Percentiles rank a stretch among this genome's conserved stretches.
These are phyloP conservation scores for Saccharomyces mikatae DNA, from an alignment of 805 yeast genomes.

Conservation along the genomic window DNA sequence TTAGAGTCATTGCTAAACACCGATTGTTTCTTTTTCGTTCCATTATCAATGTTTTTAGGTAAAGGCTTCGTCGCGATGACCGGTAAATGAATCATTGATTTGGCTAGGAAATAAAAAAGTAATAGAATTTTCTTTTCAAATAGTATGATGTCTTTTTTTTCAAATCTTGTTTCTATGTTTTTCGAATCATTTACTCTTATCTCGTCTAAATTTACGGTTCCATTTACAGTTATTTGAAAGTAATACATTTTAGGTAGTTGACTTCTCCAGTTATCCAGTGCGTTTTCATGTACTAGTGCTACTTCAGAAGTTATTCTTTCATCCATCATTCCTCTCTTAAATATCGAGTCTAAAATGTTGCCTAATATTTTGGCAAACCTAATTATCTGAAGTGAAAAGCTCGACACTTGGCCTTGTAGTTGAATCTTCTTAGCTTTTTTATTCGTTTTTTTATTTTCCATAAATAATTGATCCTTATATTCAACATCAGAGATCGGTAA, in stretches of 20 bases:
- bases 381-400: slow-evolving; percentile 55
- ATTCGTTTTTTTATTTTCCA: slow-evolving; percentile 35
- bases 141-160: slow-evolving; percentile 22
- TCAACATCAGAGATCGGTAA: slow-evolving; percentile 49
- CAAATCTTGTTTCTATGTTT: slow-evolving; percentile 6
- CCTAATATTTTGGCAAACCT: slow-evolving; percentile 68
- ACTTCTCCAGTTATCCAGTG: slow-evolving; percentile 71
- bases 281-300: slow-evolving; percentile 46
- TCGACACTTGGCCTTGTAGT: slow-evolving; percentile 63
- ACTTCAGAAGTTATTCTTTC: slow-evolving; percentile 20
- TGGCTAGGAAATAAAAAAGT: slow-evolving; percentile 53
- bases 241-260: slow-evolving; percentile 54
- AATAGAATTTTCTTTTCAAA: slow-evolving; percentile 44
- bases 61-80: slow-evolving; percentile 40
- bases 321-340: slow-evolving; percentile 43
- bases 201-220: slow-evolving; percentile 29
- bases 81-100: slow-evolving; percentile 57
- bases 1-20: not conserved
- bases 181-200: slow-evolving; percentile 1
- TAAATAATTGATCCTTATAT: slow-evolving; percentile 7
- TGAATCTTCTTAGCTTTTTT: slow-evolving; percentile 42
- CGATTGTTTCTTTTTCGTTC: slow-evolving; percentile 9
- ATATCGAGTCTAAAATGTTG: slow-evolving; percentile 60
- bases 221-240: slow-evolving; percentile 58
- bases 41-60: slow-evolving; percentile 15